Base-by-base conservation (phyloP, 306 rosid genomes). In the Herpetospermum pedunculosum region DNA sequence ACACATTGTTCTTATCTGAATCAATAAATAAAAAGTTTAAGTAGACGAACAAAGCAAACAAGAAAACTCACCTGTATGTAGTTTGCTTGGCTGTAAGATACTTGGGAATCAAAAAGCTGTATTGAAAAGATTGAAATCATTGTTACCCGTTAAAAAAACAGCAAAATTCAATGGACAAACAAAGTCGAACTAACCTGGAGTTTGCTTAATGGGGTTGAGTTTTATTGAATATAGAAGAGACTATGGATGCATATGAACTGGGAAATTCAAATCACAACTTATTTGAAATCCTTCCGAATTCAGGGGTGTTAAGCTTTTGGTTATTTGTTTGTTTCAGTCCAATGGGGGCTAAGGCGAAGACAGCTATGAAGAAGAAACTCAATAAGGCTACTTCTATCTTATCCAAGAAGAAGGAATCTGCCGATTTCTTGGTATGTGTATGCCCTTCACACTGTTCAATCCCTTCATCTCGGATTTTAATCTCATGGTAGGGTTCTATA, bases 271-370 rank as follows among this genome's bases (percentile, higher is more conserved):
- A n/a, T 49, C 11, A 49, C 55, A 46, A 47, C 57, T 50, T 3
- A 5, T 49, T 52, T 19, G 29, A 52, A 52, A 19, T 21, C 58
- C 58, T 52, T 52, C 58, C 29, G 21, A 52, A 7, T 50, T 52
- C 58, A 52, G 58, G 58, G 13, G n/a, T n/a, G n/a, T n/a, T n/a
- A n/a, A n/a, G n/a, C 21, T 38, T 26, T 19, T 59, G 23, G 1
- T 18, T 32, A 14, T 23, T 65, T 65, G 32, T 68, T 44, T 32
- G 25, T 75, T 65, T 14, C 12, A 62, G 72, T 47, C 2, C 10
- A 34, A 92, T 88, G 98, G 92, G 92, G 74, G 52, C 78, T 5
- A 85, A 90, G 86, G 96, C 86, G n/a, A 90, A 85, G 84, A 92
- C 87, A 85, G 84, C 92, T 6, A 73, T 83, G 96, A 87, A 88